A percentile compares a stretch with the other conserved stretches of the same genome.
phyloP scores from a whole-genome alignment of 805 yeast genomes.

The Tetrapisispora namnaoensis region DNA sequence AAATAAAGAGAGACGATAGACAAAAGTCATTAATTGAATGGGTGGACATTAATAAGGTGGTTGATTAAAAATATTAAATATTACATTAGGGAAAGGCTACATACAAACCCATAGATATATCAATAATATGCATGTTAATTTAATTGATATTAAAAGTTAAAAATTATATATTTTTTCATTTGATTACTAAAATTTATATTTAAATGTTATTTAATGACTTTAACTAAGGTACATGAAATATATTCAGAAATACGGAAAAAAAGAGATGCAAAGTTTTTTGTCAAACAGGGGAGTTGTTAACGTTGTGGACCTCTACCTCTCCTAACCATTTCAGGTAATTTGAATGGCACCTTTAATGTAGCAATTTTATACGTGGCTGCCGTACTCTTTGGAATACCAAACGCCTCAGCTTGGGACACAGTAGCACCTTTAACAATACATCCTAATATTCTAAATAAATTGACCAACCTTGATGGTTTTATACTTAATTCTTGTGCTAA shows the following conservation, averaged over 20 bases:
- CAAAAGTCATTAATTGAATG: conserved; percentile 70
- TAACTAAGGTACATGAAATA: conserved; percentile 7
- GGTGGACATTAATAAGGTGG: conserved; percentile 36
- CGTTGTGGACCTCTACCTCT: conserved; percentile 39
- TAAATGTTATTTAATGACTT: conserved; percentile 17
- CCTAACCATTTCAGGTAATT: conserved; percentile 72
- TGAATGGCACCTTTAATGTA: conserved; percentile 76
- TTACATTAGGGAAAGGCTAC: neutral
- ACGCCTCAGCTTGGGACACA: conserved; percentile 63
- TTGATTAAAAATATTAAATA: conserved; percentile 10
- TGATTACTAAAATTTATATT: conserved; percentile 31
- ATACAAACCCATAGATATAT: neutral
- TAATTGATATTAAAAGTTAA: conserved; percentile 8
- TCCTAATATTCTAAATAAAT: conserved; percentile 72
- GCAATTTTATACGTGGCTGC: conserved; percentile 71
- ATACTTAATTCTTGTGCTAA: conserved; percentile 75
- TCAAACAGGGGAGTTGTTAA: neutral
- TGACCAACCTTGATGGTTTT: conserved; percentile 62
- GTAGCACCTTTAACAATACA: conserved; percentile 66
- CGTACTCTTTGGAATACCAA: conserved; percentile 51
- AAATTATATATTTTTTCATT: conserved; percentile 23
- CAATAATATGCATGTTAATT: neutral
- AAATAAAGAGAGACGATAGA: conserved; percentile 68
- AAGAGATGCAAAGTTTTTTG: neutral
- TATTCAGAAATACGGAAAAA: neutral